A percentile compares a stretch with the other conserved stretches of the same genome.
These are phyloP conservation scores for Hemileccinum hortonii DNA, from an alignment of 1,284 basidiomycete species.

Conservation along the genomic window DNA sequence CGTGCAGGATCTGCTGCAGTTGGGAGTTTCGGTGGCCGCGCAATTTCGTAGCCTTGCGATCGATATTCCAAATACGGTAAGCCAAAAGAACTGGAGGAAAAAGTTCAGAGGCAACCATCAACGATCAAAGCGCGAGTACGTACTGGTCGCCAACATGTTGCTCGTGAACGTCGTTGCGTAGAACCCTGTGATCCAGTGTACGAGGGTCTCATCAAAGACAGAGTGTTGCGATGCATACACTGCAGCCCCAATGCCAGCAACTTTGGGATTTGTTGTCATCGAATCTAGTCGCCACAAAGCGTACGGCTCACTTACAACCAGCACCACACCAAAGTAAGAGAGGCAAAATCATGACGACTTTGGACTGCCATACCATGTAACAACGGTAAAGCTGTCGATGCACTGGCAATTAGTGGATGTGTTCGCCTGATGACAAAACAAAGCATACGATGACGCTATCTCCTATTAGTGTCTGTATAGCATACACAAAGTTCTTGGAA, in stretches of 20 bases:
- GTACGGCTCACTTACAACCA: not conserved
- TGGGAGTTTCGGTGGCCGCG: not conserved
- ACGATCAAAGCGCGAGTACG: not conserved
- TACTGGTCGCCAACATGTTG: slow-evolving; percentile 1
- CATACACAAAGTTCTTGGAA: slow-evolving; percentile 1
- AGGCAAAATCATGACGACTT: slow-evolving; percentile 1
- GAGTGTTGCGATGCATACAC: not conserved
- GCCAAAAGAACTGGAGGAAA: not conserved
- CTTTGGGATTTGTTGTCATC: not conserved
- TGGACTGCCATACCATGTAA: slow-evolving; percentile 4
- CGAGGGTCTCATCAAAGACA: not conserved
- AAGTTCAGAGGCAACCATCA: not conserved
- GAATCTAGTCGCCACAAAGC: not conserved
- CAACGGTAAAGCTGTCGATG: slow-evolving; percentile 6
- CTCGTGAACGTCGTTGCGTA: slow-evolving; percentile 1
- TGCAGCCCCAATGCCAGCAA: not conserved
- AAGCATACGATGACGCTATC: not conserved
- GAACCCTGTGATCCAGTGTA: not conserved
- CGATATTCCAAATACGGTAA: slow-evolving; percentile 1
- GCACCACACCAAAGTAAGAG: not conserved
- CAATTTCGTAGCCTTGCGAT: not conserved
- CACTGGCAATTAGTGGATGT: not conserved
- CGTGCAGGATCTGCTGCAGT: not conserved
- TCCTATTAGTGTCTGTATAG: slow-evolving; percentile 2
- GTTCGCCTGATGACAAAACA: not conserved